Evolutionary conservation across 805 yeast species (phyloP).

Genomic region (Pichia deserticola): DNA sequence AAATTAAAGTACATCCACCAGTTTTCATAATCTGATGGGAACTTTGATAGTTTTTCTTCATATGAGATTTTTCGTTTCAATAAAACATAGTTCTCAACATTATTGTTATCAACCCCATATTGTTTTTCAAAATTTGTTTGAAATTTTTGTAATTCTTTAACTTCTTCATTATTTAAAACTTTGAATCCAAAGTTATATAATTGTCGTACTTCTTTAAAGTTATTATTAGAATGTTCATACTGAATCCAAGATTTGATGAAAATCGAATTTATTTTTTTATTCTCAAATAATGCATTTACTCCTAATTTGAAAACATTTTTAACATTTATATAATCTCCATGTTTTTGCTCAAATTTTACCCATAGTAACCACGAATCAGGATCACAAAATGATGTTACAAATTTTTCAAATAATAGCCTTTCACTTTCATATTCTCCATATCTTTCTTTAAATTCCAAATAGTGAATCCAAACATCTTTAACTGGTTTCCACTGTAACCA

Average conservation of each 20-base stretch:
- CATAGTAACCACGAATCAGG: constrained; percentile 65
- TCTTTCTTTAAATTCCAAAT: constrained; percentile 62
- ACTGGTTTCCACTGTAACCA: constrained; percentile 80
- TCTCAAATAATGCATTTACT: constrained; percentile 41
- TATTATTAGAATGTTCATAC: constrained; percentile 60
- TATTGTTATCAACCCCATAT: constrained; percentile 43
- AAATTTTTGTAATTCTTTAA: constrained; percentile 33
- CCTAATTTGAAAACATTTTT: constrained; percentile 64
- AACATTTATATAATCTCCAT: constrained; percentile 38
- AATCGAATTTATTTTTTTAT: constrained; percentile 29
- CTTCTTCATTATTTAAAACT: constrained; percentile 26
- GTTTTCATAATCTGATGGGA: constrained; percentile 57
- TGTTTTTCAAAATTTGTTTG: constrained; percentile 58
- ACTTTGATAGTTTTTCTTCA: constrained; percentile 36
- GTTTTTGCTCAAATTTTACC: constrained; percentile 60
- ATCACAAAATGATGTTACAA: constrained; percentile 44
- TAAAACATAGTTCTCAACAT: constrained; percentile 46
- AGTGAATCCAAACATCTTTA: constrained; percentile 65
- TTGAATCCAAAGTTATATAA: constrained; percentile 48
- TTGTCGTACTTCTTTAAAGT: constrained; percentile 55
- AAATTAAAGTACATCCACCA: constrained; percentile 77
- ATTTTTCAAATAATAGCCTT: constrained; percentile 50
- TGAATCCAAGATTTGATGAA: constrained; percentile 51
- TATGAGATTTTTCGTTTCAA: constrained; percentile 50
- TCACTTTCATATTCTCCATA: constrained; percentile 46